A percentile compares a stretch with the other conserved stretches of the same genome.
Evolutionary conservation across 2,329 filamentous ascomycete species (phyloP).

Genomic region (Chaetomium sp.): DNA sequence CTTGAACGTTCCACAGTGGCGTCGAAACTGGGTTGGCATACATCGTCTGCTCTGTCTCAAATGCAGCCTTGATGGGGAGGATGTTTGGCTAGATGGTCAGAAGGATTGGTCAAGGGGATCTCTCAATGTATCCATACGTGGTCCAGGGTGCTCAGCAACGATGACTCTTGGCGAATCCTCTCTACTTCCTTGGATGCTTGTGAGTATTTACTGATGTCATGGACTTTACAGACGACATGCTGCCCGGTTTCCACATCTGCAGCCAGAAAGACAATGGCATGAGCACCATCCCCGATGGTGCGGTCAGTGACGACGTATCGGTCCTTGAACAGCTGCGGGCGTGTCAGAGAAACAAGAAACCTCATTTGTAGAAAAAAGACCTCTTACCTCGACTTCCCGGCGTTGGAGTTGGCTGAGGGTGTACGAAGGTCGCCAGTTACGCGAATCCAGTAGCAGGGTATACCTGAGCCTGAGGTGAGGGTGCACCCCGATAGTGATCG

Average conservation of each 20-base stretch:
- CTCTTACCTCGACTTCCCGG: conserved; percentile 42
- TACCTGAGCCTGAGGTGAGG: conserved; percentile 42
- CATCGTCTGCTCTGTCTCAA: conserved; percentile 51
- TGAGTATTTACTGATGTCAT: conserved; percentile 44
- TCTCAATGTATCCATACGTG: conserved; percentile 47
- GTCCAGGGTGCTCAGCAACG: conserved; percentile 55
- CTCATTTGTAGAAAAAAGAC: conserved; percentile 1
- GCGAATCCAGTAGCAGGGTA: conserved; percentile 33
- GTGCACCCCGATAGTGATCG: conserved; percentile 46
- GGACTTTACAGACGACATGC: conserved; percentile 71
- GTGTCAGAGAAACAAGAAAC: conserved; percentile 20
- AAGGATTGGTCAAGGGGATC: neutral
- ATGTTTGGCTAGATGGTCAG: conserved; percentile 53
- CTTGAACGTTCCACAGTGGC: neutral
- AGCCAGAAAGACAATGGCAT: conserved; percentile 58
- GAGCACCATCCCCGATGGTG: conserved; percentile 56
- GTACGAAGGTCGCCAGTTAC: conserved; percentile 17
- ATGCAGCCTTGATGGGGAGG: conserved; percentile 54
- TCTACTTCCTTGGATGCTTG: conserved; percentile 38
- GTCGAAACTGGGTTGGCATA: conserved; percentile 39
- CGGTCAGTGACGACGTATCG: conserved; percentile 53
- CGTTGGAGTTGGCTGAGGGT: conserved; percentile 38
- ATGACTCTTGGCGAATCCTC: conserved; percentile 52
- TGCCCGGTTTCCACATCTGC: conserved; percentile 53
- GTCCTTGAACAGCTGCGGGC: conserved; percentile 48